Base-by-base conservation (phyloP, 1,139 yeast species). In the Sugiyamaella pinicola region DNA sequence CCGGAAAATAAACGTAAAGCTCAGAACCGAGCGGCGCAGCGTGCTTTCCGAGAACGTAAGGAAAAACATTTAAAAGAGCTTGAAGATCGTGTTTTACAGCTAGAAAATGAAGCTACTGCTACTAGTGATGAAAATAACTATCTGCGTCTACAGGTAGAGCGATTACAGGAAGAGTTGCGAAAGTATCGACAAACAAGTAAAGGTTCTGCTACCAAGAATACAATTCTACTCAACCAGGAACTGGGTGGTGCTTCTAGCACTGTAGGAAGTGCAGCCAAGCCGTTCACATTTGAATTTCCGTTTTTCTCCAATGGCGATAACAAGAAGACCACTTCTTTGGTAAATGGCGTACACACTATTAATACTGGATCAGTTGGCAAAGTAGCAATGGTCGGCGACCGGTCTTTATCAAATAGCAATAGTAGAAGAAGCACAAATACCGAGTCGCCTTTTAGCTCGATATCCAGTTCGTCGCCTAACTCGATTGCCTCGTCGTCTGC, bases 21-120 rank as follows among this genome's bases (percentile, higher is more conserved):
- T 1, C 99, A 93, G 72, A 93, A 93, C 70, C 79, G 99, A 65
- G 97, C 97, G 6, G 99, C 99, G 18, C 99, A 93, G 71, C 77
- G 98, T 54, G 98, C 98, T 8, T 93, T 90, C 70, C 77, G 99
- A 57, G 98, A 93, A 70, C 81, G 99, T 59, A 93, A 93, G 69
- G 98, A 93, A 69, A 78, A 78, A 53, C 89, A 87, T 65, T 80
- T 93, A 84, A 81, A 84, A 65, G 96, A 90, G 58, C 76, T 93
- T 57, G 97, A 91, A 67, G 85, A 83, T 52, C 84, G 87, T 61
- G 95, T 91, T 17, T 71, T 76, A 54, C 70, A 73, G 56, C 76
- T 91, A 60, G 96, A 91, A 69, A 80, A 79, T 58, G 86, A 84
- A 61, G 85, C 85, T 59, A 74, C 81, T 53, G 76, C 77, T 63